phyloP scores from a whole-genome alignment of 192 early-diverging fungal species.

The Linnemannia schmuckeri region DNA sequence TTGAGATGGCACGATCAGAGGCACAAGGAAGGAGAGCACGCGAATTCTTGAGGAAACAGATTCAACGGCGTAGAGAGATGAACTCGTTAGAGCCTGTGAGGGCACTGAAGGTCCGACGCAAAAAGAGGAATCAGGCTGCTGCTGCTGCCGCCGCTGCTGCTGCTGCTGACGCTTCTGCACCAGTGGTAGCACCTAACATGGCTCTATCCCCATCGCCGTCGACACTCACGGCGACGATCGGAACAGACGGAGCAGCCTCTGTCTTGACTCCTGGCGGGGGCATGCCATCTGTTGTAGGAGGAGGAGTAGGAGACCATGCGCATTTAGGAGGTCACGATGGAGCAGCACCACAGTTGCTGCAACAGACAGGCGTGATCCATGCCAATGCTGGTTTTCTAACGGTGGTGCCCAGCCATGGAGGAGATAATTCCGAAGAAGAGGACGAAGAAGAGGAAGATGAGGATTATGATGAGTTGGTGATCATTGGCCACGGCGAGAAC shows the following conservation, averaged over 20 bases:
- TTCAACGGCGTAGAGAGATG: slow-evolving; percentile 50
- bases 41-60: slow-evolving; percentile 53
- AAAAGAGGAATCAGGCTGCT: slow-evolving; percentile 18
- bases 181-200: not conserved
- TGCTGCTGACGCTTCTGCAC: not conserved
- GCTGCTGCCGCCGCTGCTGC: not conserved
- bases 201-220: not conserved
- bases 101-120: slow-evolving; percentile 20
- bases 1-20: slow-evolving; percentile 51
- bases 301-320: slow-evolving; percentile 11
- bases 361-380: not conserved
- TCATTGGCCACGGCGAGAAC: slow-evolving; percentile 51
- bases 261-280: not conserved
- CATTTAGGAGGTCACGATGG: not conserved
- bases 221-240: not conserved
- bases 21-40: slow-evolving; percentile 44
- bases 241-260: not conserved
- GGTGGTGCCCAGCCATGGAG: not conserved
- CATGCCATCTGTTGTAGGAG: not conserved
- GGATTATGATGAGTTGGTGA: slow-evolving; percentile 51
- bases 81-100: slow-evolving; percentile 41
- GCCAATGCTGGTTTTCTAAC: not conserved
- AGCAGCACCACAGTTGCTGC: not conserved
- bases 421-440: slow-evolving; percentile 30
- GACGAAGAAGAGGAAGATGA: slow-evolving; percentile 49